These are phyloP conservation scores for Hypoxylon sp. DNA, from an alignment of 2,329 filamentous ascomycete genomes.

Conservation along the genomic window DNA sequence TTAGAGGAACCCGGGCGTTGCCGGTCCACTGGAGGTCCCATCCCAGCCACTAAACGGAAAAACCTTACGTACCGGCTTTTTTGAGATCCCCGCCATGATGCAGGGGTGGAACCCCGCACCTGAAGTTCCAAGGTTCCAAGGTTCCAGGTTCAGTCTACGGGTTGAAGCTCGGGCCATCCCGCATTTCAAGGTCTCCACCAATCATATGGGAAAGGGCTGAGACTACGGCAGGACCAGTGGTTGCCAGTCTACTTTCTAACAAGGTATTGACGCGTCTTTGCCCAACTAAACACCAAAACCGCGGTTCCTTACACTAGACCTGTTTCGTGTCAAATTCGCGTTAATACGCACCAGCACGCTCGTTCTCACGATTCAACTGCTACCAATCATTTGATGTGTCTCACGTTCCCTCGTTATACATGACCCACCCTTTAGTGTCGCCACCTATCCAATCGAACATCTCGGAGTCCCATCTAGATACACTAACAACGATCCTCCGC, in stretches of 20 bases:
- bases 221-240: background rate
- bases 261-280: conserved; percentile 15
- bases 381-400: conserved; percentile 31
- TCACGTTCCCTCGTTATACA: conserved; percentile 22
- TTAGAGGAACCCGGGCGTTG: no score
- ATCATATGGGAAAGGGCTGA: conserved; percentile 2
- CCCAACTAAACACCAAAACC: conserved; percentile 6
- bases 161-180: conserved; percentile 26
- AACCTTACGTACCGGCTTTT: conserved; percentile 16
- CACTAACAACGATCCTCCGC: conserved; percentile 34
- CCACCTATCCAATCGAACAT: conserved; percentile 30
- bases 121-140: no score
- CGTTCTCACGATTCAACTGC: conserved; percentile 22
- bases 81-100: no score
- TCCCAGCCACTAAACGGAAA: conserved; percentile 11
- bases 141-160: no score
- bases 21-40: no score
- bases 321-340: conserved; percentile 28
- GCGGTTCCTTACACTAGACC: conserved; percentile 9
- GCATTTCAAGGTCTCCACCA: background rate
- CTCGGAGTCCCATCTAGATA: conserved; percentile 24
- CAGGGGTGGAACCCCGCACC: conserved; percentile 9
- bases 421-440: conserved; percentile 25
- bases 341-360: conserved; percentile 7
- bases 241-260: no score